These are phyloP conservation scores for Adansonia grandidieri DNA, from an alignment of 441 rosid species.

Conservation along the genomic window DNA sequence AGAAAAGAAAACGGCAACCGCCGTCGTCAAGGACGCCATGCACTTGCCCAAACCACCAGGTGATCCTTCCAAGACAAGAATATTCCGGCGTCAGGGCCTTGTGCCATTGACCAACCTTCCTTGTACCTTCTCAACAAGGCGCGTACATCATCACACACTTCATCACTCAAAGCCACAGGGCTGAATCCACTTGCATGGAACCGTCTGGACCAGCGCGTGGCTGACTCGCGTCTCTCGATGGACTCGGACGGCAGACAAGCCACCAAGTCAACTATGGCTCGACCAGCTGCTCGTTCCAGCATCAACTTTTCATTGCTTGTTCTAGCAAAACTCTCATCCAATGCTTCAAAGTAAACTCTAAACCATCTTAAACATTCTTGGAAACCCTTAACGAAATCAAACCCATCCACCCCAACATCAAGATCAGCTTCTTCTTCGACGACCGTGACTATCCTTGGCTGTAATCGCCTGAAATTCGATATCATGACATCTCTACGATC, in stretches of 20 bases:
- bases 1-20: background rate
- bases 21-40: conserved; percentile 69
- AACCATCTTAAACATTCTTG: conserved; percentile 82
- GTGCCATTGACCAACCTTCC: conserved; percentile 90
- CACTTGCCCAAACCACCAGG: conserved; percentile 94
- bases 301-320: conserved; percentile 87
- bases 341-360: conserved; percentile 85
- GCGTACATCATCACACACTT: conserved; percentile 85
- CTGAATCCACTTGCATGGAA: conserved; percentile 61
- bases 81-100: conserved; percentile 69
- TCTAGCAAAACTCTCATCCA: conserved; percentile 77
- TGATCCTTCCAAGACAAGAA: conserved; percentile 90
- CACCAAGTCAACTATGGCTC: conserved; percentile 79
- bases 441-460: conserved; percentile 74
- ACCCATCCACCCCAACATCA: conserved; percentile 57
- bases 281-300: conserved; percentile 82
- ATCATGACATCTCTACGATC: conserved; percentile 62
- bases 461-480: conserved; percentile 57
- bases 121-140: conserved; percentile 90
- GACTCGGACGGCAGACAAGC: conserved; percentile 69
- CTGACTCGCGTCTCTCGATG: conserved; percentile 76
- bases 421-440: conserved; percentile 96
- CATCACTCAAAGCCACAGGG: conserved; percentile 64
- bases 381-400: conserved; percentile 68
- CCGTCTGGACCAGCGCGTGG: conserved; percentile 74